A percentile compares a stretch with the other conserved stretches of the same genome.
These are phyloP conservation scores for Blastobotrys malaysiensis DNA, from an alignment of 1,139 yeast genomes.

Conservation along the genomic window DNA sequence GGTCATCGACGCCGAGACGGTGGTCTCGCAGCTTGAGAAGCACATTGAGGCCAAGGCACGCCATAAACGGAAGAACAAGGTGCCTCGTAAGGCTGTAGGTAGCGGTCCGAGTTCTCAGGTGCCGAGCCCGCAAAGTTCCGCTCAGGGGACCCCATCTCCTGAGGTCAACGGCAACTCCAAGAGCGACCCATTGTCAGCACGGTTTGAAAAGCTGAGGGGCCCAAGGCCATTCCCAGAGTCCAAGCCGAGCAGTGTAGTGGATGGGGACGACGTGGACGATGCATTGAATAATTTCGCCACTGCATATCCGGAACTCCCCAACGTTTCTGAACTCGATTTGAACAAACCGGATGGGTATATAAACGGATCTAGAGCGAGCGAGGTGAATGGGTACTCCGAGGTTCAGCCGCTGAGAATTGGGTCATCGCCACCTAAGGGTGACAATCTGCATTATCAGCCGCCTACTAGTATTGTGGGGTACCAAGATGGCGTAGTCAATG, in stretches of 20 bases:
- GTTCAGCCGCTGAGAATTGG: neutral
- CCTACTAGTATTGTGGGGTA: neutral
- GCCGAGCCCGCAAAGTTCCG: neutral
- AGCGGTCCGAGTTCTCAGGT: neutral
- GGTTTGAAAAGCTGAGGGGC: constrained; percentile 22
- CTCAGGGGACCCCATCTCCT: neutral
- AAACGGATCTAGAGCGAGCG: too few species aligned
- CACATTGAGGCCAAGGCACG: constrained; percentile 5
- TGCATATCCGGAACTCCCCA: neutral
- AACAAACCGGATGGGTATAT: neutral
- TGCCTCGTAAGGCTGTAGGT: constrained; percentile 16
- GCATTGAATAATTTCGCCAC: neutral
- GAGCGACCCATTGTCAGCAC: constrained; percentile 19
- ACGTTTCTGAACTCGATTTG: neutral
- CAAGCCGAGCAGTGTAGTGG: neutral
- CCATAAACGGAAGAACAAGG: constrained; percentile 3
- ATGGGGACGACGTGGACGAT: neutral
- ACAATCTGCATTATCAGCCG: neutral
- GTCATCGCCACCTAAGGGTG: neutral
- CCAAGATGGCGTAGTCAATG: neutral
- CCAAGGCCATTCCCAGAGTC: constrained; percentile 16
- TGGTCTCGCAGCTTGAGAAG: constrained; percentile 16
- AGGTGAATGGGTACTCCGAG: neutral
- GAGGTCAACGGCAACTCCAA: neutral
- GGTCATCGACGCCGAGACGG: constrained; percentile 17